These are phyloP conservation scores for Globisporangium megalacanthum DNA, from an alignment of 352 stramenopile species.

Conservation along the genomic window DNA sequence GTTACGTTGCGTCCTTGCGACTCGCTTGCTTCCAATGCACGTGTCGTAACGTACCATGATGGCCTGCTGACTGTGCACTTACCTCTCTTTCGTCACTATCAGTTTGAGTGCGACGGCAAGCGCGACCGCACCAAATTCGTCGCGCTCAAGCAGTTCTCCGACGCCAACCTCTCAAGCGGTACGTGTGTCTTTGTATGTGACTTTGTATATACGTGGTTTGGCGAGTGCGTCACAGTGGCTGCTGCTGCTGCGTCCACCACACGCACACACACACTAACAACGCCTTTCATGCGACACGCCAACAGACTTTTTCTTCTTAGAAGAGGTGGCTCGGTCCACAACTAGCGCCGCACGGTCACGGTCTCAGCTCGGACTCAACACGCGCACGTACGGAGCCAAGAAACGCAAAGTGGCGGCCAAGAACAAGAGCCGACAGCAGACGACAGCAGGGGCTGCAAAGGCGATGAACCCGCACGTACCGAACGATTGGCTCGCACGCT, in stretches of 20 bases:
- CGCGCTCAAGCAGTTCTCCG: conserved; percentile 58
- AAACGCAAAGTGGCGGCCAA: conserved; percentile 19
- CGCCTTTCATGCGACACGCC: background rate
- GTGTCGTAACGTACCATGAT: too few relatives aligned
- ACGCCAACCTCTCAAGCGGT: conserved; percentile 77
- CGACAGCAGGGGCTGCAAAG: background rate
- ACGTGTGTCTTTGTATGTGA: background rate
- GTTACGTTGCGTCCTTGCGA: background rate
- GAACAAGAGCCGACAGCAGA: conserved; percentile 1
- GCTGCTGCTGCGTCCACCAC: background rate
- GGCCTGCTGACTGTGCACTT: background rate
- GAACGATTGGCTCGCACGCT: conserved; percentile 66
- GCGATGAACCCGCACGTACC: conserved; percentile 57
- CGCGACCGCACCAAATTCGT: conserved; percentile 82
- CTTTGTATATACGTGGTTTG: background rate
- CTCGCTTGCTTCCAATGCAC: too few relatives aligned
- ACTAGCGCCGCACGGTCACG: conserved; percentile 40
- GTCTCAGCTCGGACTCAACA: conserved; percentile 33
- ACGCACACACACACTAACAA: background rate
- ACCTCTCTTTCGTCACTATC: too few relatives aligned
- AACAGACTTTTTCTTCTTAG: conserved; percentile 72
- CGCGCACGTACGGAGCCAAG: conserved; percentile 20
- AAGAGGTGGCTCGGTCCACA: conserved; percentile 58
- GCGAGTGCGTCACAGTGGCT: background rate
- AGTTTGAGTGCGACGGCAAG: conserved; percentile 80